Conservation (phyloP, 2,329 filamentous ascomycete genomes). For the Xylaria sp. region DNA sequence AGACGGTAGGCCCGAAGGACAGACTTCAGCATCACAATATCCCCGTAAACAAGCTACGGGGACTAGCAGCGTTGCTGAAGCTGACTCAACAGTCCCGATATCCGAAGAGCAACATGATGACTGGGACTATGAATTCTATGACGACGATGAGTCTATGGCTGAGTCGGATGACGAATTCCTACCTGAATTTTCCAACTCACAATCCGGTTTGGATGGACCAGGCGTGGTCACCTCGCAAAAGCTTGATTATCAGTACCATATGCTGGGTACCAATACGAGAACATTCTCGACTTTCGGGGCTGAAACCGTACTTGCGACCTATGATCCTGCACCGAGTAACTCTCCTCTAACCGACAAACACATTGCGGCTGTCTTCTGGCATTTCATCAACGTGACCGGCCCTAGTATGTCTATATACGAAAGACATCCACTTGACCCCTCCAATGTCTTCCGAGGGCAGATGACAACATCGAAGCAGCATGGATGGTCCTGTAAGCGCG, state of each 20-base stretch:
- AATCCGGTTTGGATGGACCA: conserved; percentile 48
- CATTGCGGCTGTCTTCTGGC: conserved; percentile 83
- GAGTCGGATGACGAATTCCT: conserved; percentile 65
- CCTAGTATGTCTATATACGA: conserved; percentile 88
- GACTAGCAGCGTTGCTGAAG: conserved; percentile 31
- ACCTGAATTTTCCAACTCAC: conserved; percentile 46
- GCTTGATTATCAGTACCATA: conserved; percentile 46
- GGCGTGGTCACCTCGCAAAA: conserved; percentile 47
- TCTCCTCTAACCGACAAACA: conserved; percentile 81
- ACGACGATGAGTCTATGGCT: conserved; percentile 67
- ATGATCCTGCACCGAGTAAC: conserved; percentile 67
- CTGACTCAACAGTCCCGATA: conserved; percentile 12
- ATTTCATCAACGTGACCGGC: conserved; percentile 89
- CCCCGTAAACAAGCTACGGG: conserved; percentile 25
- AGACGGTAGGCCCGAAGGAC: conserved; percentile 20
- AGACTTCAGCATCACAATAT: conserved; percentile 25
- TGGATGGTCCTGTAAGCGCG: conserved; percentile 58
- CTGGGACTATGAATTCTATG: conserved; percentile 56
- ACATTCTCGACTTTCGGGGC: conserved; percentile 56
- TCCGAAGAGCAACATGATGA: conserved; percentile 31
- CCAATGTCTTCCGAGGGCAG: conserved; percentile 66
- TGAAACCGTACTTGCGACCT: conserved; percentile 64
- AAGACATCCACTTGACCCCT: conserved; percentile 76
- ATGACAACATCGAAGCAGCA: conserved; percentile 67
- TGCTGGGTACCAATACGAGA: conserved; percentile 53